Base-by-base conservation (phyloP, 1,284 basidiomycete genomes). In the Vanrija sp. region DNA sequence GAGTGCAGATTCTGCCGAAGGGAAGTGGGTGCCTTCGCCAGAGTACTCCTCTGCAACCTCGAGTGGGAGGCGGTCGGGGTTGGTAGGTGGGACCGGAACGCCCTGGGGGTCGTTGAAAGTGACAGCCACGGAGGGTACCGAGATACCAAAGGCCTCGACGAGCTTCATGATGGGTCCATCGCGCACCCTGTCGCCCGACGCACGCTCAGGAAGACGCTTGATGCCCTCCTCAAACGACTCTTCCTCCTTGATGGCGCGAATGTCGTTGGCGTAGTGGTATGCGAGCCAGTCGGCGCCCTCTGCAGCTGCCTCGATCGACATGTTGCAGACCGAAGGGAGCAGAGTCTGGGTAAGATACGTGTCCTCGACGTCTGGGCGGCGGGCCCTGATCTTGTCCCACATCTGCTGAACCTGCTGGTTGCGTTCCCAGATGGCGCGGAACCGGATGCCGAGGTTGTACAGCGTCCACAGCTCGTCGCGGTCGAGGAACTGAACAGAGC, bases 281-380 rank as follows among this genome's bases (percentile, higher is more conserved):
- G 82, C 79, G 45, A 99, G 75, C 91, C 92, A 99, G 65, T 96
- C 94, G 0, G 87, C 86, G 18, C 89, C 84, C 67, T 99, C 96
- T 0, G 89, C 86, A 12, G 96, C 87, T 60, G 91, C 84, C 75
- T 98, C 96, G 39, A 95, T 85, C 50, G 75, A 77, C 56, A 75
- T 66, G 31, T 67, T 67, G 46, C 72, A 72, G 6, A 72, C 64
- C 1, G 70, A 69, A 3, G 60, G 49, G 7, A 74, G 49, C 1
- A 75, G 56, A 3, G 61, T 68, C 14, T 57, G 51, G 9, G 64
- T 64, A 23, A 75, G 64, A 45, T 73, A 68, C 20, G 57, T 49
- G 56, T 76, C 69, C 18, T 72, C 67, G 18, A 79, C 36, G 7
- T 65, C 68, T 0, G 65, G 64, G 18, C 62, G 64, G 20, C 66